These are phyloP conservation scores for Amborella trichopoda DNA, from an alignment of 164 flowering plant species.

Conservation along the genomic window DNA sequence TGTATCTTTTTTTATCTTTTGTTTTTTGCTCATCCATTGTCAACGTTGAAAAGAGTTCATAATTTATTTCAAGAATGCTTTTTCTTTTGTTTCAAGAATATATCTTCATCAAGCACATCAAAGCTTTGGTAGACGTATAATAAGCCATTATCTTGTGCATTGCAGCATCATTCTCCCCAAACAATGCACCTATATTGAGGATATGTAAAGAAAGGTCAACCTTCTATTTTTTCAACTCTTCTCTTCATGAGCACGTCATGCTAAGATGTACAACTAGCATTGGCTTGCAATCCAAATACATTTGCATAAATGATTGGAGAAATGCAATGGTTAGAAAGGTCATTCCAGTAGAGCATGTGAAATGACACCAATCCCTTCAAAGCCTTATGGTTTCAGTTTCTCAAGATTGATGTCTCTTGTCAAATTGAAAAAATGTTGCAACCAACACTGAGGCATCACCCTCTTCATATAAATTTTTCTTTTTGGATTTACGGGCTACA, in stretches of 20 bases:
- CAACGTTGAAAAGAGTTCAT: constrained; percentile 39
- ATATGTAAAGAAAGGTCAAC: constrained; percentile 53
- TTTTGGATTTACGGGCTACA: too few species aligned
- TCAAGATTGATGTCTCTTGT: constrained; percentile 58
- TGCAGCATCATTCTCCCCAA: constrained; percentile 30
- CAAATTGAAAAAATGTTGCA: constrained; percentile 22
- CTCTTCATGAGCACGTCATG: constrained; percentile 77
- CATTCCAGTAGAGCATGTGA: constrained; percentile 99
- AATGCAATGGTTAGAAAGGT: constrained; percentile 56
- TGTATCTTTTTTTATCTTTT: constrained; percentile 1
- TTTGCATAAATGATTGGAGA: constrained; percentile 41
- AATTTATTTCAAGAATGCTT: constrained; percentile 62
- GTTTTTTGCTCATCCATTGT: constrained; percentile 11
- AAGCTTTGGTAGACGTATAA: background rate
- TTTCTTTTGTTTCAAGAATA: constrained; percentile 40
- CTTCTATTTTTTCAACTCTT: constrained; percentile 63
- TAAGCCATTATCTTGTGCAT: constrained; percentile 6
- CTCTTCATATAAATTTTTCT: background rate
- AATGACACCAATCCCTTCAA: constrained; percentile 38
- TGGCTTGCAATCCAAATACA: constrained; percentile 37
- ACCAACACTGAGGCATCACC: constrained; percentile 7
- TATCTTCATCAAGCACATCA: constrained; percentile 39
- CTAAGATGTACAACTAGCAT: constrained; percentile 61
- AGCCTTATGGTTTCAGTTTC: constrained; percentile 13
- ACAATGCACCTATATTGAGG: constrained; percentile 26